Conservation (phyloP, 345 rosid species). For the Gossypium australe region DNA sequence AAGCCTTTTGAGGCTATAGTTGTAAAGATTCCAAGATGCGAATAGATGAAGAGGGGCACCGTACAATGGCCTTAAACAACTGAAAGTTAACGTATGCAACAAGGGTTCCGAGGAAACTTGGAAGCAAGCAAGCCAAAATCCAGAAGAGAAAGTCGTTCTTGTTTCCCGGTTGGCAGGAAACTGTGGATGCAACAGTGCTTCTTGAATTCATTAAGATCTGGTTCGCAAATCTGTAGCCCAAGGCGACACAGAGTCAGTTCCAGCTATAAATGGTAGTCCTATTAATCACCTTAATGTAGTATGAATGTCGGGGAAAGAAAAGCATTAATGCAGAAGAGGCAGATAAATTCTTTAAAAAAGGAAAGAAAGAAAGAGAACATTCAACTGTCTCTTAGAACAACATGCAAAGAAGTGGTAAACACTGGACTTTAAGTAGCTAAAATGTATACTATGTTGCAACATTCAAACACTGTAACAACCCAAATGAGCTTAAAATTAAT, state of each 20-base stretch:
- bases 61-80: conserved; percentile 33
- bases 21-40: conserved; percentile 12
- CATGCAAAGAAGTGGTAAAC: neutral
- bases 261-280: neutral
- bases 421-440: neutral
- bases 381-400: neutral
- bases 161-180: conserved; percentile 65
- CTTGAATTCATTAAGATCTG: conserved; percentile 42
- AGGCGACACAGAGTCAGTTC: conserved; percentile 4
- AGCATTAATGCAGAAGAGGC: neutral
- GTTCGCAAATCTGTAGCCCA: conserved; percentile 19
- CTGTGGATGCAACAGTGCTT: conserved; percentile 40
- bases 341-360: neutral
- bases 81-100: conserved; percentile 25
- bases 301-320: neutral
- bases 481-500: neutral
- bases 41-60: conserved; percentile 23
- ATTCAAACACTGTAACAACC: neutral
- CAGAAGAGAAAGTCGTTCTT: conserved; percentile 40
- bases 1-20: conserved; percentile 10
- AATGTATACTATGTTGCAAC: neutral
- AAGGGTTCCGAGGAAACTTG: conserved; percentile 33
- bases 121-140: conserved; percentile 45
- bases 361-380: neutral
- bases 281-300: neutral